Evolutionary conservation across 1,284 basidiomycete genomes (phyloP).

Genomic region (Stygiomarasmius scandens): DNA sequence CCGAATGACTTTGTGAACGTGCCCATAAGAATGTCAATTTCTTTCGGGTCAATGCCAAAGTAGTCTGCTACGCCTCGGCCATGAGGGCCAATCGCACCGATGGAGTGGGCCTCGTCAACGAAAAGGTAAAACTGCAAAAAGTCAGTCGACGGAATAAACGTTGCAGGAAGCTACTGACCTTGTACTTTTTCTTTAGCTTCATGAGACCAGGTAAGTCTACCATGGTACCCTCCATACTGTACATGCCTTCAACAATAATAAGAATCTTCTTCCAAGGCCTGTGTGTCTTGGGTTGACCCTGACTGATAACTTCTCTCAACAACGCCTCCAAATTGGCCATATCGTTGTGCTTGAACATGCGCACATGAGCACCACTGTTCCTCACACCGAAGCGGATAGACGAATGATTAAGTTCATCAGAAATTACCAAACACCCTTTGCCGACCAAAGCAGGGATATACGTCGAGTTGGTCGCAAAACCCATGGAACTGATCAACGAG

Average conservation of each 20-base stretch:
- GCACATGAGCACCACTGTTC: slow-evolving; percentile 85
- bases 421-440: slow-evolving; percentile 95
- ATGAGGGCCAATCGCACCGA: slow-evolving; percentile 92
- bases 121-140: slow-evolving; percentile 86
- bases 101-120: slow-evolving; percentile 96
- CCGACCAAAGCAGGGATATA: slow-evolving; percentile 90
- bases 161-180: slow-evolving; percentile 55
- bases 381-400: slow-evolving; percentile 94
- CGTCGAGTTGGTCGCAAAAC: slow-evolving; percentile 97
- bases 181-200: slow-evolving; percentile 94
- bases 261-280: slow-evolving; percentile 99
- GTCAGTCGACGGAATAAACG: neutral
- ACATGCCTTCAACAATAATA: slow-evolving; percentile 93
- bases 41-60: slow-evolving; percentile 83
- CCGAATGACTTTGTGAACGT: slow-evolving; percentile 99
- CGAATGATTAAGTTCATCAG: slow-evolving; percentile 96
- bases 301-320: slow-evolving; percentile 90
- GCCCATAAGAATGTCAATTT: slow-evolving; percentile 95
- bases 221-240: slow-evolving; percentile 97
- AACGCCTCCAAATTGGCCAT: slow-evolving; percentile 84
- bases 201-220: slow-evolving; percentile 85
- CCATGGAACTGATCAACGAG: slow-evolving; percentile 92
- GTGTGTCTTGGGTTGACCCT: slow-evolving; percentile 97
- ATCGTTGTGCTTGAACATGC: slow-evolving; percentile 98
- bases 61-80: slow-evolving; percentile 97